Percentiles rank a stretch among this genome's conserved stretches.
Conservation (phyloP, 805 yeast genomes). For the Danielozyma ontarioensis region DNA sequence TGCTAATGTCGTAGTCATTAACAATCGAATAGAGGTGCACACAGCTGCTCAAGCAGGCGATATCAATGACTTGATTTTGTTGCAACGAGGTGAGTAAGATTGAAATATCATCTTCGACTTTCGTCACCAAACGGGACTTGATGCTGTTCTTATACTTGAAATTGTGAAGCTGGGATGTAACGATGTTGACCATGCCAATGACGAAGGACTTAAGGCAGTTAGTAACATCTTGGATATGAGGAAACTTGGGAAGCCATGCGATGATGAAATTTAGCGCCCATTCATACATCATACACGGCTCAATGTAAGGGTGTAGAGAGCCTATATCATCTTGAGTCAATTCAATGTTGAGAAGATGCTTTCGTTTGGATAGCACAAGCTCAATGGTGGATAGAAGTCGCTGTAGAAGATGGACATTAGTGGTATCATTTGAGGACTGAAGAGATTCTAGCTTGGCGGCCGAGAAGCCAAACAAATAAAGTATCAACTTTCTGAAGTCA, state of each 20-base stretch:
- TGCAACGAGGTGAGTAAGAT: constrained; percentile 9
- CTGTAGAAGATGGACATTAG: constrained; percentile 10
- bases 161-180: constrained; percentile 24
- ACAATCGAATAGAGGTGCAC: constrained; percentile 31
- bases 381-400: constrained; percentile 26
- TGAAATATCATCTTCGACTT: constrained; percentile 13
- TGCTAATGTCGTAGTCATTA: constrained; percentile 30
- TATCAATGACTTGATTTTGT: not conserved
- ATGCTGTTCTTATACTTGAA: constrained; percentile 18
- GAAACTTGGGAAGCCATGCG: constrained; percentile 16
- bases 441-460: constrained; percentile 15
- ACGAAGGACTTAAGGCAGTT: constrained; percentile 27
- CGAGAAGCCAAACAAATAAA: constrained; percentile 30
- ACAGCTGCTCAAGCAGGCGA: constrained; percentile 7
- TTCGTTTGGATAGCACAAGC: constrained; percentile 27
- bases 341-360: constrained; percentile 18
- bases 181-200: constrained; percentile 25
- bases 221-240: constrained; percentile 7
- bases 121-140: constrained; percentile 11
- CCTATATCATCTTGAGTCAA: constrained; percentile 11
- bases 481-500: constrained; percentile 30
- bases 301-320: too few species aligned
- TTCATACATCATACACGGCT: constrained; percentile 17
- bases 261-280: constrained; percentile 27
- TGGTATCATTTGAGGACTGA: constrained; percentile 1